A percentile compares a stretch with the other conserved stretches of the same genome.
Conservation (phyloP, 352 stramenopile genomes). For the Pythium sp. region DNA sequence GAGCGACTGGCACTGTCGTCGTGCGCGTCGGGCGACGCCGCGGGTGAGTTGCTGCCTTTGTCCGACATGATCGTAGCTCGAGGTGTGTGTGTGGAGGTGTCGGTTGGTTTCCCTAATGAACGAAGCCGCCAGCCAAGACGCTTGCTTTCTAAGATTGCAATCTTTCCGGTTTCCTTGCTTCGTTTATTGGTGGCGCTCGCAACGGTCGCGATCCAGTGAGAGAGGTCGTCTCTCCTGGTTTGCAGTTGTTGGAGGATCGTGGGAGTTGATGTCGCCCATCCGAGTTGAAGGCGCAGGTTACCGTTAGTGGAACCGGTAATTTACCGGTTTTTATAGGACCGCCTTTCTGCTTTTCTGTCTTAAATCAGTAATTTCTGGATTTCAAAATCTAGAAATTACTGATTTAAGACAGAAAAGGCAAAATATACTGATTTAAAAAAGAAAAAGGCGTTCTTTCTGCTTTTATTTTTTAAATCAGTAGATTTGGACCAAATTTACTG, state of each 20-base stretch:
- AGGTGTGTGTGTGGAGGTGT: neutral
- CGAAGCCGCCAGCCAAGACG: neutral
- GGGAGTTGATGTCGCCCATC: constrained; percentile 15
- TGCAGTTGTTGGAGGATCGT: neutral
- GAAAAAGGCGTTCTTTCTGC: too few species aligned
- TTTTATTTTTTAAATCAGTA: too few species aligned
- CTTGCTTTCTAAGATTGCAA: constrained; percentile 1
- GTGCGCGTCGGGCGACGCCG: constrained; percentile 19
- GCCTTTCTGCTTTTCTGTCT: too few species aligned
- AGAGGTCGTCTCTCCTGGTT: constrained; percentile 23
- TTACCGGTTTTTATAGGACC: too few species aligned
- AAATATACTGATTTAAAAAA: too few species aligned
- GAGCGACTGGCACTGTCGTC: constrained; percentile 18
- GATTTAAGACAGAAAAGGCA: neutral
- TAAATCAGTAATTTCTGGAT: too few species aligned
- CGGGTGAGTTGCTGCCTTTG: constrained; percentile 21
- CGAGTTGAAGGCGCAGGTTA: constrained; percentile 3
- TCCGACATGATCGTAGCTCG: constrained; percentile 25
- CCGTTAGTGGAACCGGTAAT: too few species aligned
- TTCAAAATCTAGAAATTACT: too few species aligned
- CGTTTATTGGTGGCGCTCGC: neutral
- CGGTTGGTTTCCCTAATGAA: constrained; percentile 7
- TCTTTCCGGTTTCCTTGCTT: constrained; percentile 6
- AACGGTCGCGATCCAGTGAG: neutral
- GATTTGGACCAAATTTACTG: too few species aligned